phyloP scores from a whole-genome alignment of 2,329 filamentous ascomycete genomes.

The Colletotrichum sidae region DNA sequence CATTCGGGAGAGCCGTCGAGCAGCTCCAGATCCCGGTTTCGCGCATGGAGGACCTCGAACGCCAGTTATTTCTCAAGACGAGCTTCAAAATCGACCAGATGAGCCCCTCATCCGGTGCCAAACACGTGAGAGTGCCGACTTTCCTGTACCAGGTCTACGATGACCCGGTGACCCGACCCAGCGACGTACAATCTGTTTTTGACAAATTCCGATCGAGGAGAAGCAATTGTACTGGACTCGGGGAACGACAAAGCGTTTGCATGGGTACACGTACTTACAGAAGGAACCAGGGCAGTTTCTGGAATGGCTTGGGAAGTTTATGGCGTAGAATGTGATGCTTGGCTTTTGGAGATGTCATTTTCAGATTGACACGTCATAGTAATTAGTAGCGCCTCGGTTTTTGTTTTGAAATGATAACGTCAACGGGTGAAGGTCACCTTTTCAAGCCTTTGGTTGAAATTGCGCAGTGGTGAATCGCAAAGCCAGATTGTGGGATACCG shows the following conservation, averaged over 20 bases:
- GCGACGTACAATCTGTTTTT: conserved; percentile 23
- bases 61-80: background rate
- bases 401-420: too few relatives aligned
- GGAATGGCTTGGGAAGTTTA: conserved; percentile 17
- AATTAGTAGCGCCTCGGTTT: too few relatives aligned
- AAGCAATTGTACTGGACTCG: conserved; percentile 24
- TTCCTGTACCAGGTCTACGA: conserved; percentile 27
- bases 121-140: conserved; percentile 23
- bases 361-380: too few relatives aligned
- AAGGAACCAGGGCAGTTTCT: conserved; percentile 5
- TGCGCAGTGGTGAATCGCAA: too few relatives aligned
- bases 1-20: background rate
- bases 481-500: too few relatives aligned
- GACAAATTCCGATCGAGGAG: conserved; percentile 13
- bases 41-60: conserved; percentile 16
- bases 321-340: background rate
- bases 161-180: conserved; percentile 10
- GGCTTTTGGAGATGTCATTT: background rate
- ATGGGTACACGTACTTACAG: conserved; percentile 30
- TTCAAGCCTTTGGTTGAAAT: too few relatives aligned
- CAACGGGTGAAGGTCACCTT: too few relatives aligned
- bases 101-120: conserved; percentile 16
- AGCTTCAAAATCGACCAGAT: conserved; percentile 5
- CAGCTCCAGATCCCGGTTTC: background rate
- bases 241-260: conserved; percentile 14